These are phyloP conservation scores for Collybia mongolica DNA, from an alignment of 768 basidiomycete genomes.

Conservation along the genomic window DNA sequence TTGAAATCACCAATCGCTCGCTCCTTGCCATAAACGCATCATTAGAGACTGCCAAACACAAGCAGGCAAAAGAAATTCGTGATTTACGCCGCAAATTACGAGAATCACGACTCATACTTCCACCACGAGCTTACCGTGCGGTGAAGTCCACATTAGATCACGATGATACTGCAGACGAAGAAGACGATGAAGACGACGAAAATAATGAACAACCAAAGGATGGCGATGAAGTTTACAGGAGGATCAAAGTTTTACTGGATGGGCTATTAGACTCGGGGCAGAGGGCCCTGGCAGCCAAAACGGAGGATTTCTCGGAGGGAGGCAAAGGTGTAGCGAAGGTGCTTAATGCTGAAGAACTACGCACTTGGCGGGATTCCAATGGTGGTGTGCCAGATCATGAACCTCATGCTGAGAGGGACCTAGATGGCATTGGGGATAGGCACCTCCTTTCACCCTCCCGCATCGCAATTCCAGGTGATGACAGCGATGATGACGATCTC, in stretches of 20 bases:
- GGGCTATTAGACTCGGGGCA: conserved; percentile 55
- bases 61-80: conserved; percentile 82
- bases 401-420: conserved; percentile 17
- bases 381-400: conserved; percentile 14
- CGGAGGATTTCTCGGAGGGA: conserved; percentile 48
- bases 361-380: conserved; percentile 49
- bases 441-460: conserved; percentile 20
- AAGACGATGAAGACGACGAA: conserved; percentile 46
- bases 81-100: conserved; percentile 81
- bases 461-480: conserved; percentile 17
- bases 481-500: conserved; percentile 16
- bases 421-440: conserved; percentile 29
- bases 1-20: conserved; percentile 89
- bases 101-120: conserved; percentile 77
- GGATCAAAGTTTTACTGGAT: conserved; percentile 66
- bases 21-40: conserved; percentile 82
- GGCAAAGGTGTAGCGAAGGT: conserved; percentile 59
- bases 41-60: conserved; percentile 76
- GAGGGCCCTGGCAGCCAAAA: conserved; percentile 58
- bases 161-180: conserved; percentile 42
- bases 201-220: conserved; percentile 39
- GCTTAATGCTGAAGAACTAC: conserved; percentile 69
- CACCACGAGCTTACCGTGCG: conserved; percentile 59
- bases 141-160: conserved; percentile 50
- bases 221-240: conserved; percentile 58